Evolutionary conservation across 2,329 filamentous ascomycete species (phyloP), one percentile per base, ranked within the genome.

Genomic region (Verticillium tricorpus): DNA sequence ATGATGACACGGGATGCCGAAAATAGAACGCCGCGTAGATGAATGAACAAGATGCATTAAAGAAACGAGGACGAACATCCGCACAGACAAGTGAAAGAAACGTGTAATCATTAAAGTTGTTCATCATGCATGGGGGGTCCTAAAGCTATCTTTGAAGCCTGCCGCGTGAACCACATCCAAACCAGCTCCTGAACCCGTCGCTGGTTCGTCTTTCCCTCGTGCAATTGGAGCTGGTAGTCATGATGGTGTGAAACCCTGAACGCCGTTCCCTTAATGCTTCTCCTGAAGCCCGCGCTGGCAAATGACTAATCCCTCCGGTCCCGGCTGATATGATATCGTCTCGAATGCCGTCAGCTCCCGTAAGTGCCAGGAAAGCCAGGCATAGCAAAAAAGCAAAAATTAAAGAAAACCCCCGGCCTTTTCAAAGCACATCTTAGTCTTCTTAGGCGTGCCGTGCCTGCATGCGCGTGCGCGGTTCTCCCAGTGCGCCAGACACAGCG

Each of bases 11-110:
- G 58, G 58, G 57, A 28, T 32, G 19, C 56, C 25, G 32, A 52
- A 57, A 35, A 59, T 62, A 59, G 60, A 65, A 56, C 32, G 61
- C 58, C 31, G 52, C 56, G 61, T 60, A 60, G 37, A 61, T 60
- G 58, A 60, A 55, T 61, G 55, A 63, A 66, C 60, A 56, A 59
- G 34, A 35, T 35, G 34, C 28, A 35, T 8, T 4, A 60, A 39
- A 2, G 17, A 54, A 37, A 58, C 19, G 55, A 55, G 60, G 19
- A 61, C 22, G 45, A 64, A 62, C 54, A 62, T 28, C 28, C 28
- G 28, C 28, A 28, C 28, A 28, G 28, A 28, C 28, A 28, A 5
- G 50, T 56, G 37, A 25, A 19, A 11, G 17, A n/a, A 25, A 12
- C 19, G 19, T 52, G n/a, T 3, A 22, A 52, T 52, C 45, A 52